Evolutionary conservation across 164 flowering plant species (phyloP).

Genomic region (Stephania japonica): DNA sequence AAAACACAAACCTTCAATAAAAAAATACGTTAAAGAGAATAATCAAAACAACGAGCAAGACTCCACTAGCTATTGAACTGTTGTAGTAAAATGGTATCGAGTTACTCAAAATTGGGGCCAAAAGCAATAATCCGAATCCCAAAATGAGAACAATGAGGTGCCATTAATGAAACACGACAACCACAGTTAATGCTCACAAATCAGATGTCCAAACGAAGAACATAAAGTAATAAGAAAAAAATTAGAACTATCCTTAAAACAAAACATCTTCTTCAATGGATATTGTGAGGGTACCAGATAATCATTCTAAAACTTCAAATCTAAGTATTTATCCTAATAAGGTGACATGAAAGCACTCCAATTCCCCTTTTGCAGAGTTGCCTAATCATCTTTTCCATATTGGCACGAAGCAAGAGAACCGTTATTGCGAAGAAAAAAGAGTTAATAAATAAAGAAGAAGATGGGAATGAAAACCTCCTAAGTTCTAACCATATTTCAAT

Average conservation of each 20-base stretch:
- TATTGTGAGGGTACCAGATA: constrained; percentile 51
- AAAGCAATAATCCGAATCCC: constrained; percentile 42
- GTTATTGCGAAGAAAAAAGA: constrained; percentile 46
- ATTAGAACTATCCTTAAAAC: background rate
- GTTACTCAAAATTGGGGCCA: constrained; percentile 78
- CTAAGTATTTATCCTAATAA: constrained; percentile 66
- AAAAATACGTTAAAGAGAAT: constrained; percentile 74
- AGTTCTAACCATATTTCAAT: background rate
- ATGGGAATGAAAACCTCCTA: background rate
- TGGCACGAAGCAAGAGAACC: constrained; percentile 65
- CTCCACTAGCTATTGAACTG: constrained; percentile 87
- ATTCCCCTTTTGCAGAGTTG: constrained; percentile 42
- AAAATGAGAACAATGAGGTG: too few relatives aligned
- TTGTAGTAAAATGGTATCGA: constrained; percentile 94
- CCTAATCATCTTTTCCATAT: constrained; percentile 79
- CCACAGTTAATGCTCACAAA: constrained; percentile 4
- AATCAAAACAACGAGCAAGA: constrained; percentile 64
- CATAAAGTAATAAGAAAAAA: background rate
- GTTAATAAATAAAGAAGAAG: too few relatives aligned
- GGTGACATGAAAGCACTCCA: constrained; percentile 72
- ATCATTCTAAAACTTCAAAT: constrained; percentile 58
- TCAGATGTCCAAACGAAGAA: background rate
- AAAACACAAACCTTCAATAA: background rate
- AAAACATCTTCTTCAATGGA: constrained; percentile 56
- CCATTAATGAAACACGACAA: constrained; percentile 76